Conservation (phyloP, 495 filamentous ascomycete species). For the Penicillium tannophilum region DNA sequence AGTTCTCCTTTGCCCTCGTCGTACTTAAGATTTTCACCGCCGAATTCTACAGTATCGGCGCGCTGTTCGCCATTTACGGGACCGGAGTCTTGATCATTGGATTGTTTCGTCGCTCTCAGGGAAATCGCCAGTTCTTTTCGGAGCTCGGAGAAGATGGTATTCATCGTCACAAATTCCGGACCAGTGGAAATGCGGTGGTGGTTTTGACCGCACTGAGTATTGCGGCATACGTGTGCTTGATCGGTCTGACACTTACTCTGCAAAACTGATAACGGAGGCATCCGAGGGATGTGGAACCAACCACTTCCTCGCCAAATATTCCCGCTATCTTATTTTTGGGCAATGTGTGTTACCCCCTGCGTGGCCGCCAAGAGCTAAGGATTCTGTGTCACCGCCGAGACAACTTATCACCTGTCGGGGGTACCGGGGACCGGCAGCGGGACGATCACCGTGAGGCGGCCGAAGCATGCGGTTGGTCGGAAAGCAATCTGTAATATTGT, state of each 20-base stretch:
- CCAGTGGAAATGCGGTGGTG: constrained; percentile 33
- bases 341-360: constrained; percentile 31
- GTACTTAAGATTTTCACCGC: constrained; percentile 95
- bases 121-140: constrained; percentile 91
- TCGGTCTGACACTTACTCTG: constrained; percentile 71
- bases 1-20: constrained; percentile 93
- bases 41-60: constrained; percentile 93
- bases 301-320: constrained; percentile 11
- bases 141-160: constrained; percentile 69
- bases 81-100: constrained; percentile 79
- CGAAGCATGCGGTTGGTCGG: constrained; percentile 23
- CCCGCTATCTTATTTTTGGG: constrained; percentile 3
- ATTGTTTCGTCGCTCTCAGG: constrained; percentile 80
- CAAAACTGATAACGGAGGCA: constrained; percentile 23
- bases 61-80: constrained; percentile 89
- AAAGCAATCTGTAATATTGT: constrained; percentile 19
- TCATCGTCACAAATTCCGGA: constrained; percentile 73
- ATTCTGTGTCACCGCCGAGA: constrained; percentile 22
- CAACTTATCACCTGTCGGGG: constrained; percentile 14
- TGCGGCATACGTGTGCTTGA: constrained; percentile 75
- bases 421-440: constrained; percentile 8
- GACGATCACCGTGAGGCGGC: constrained; percentile 14
- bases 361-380: constrained; percentile 45
- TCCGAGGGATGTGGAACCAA: constrained; percentile 2
- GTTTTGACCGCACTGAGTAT: constrained; percentile 36